A percentile compares a stretch with the other conserved stretches of the same genome.
Evolutionary conservation across 1,284 basidiomycete genomes (phyloP).

Genomic region (Heliocybe sulcata): DNA sequence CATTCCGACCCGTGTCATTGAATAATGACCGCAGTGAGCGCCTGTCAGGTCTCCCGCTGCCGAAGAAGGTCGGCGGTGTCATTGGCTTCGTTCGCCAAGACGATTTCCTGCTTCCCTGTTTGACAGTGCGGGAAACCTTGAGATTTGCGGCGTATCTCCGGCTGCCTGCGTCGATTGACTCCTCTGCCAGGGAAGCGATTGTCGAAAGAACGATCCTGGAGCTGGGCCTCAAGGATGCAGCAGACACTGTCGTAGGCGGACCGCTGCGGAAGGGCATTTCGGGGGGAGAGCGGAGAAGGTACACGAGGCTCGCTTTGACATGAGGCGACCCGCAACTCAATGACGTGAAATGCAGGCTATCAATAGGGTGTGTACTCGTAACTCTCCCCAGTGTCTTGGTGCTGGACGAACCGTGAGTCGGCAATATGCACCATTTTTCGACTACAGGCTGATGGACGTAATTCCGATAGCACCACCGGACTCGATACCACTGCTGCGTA

Average conservation of each 20-base stretch:
- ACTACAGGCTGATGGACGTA: background rate
- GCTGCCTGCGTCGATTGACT: slow-evolving; percentile 29
- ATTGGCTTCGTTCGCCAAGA: slow-evolving; percentile 5
- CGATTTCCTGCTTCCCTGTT: slow-evolving; percentile 3
- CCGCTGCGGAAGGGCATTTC: slow-evolving; percentile 37
- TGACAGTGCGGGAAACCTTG: slow-evolving; percentile 39
- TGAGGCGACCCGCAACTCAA: background rate
- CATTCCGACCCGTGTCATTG: background rate
- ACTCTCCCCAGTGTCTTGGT: slow-evolving; percentile 39
- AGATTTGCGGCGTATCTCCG: slow-evolving; percentile 38
- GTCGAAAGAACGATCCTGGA: slow-evolving; percentile 44
- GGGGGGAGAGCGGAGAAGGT: slow-evolving; percentile 29
- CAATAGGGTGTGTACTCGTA: slow-evolving; percentile 26
- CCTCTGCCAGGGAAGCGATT: slow-evolving; percentile 24
- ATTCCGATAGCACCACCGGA: slow-evolving; percentile 21
- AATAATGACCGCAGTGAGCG: background rate
- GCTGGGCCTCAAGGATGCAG: slow-evolving; percentile 40
- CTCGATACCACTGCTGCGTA: slow-evolving; percentile 42
- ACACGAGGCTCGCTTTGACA: too few relatives aligned
- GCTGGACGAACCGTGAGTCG: slow-evolving; percentile 32
- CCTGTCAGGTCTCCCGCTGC: background rate
- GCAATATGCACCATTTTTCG: background rate
- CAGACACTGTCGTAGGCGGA: slow-evolving; percentile 36
- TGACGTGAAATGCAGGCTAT: slow-evolving; percentile 25
- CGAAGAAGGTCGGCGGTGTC: background rate